Evolutionary conservation across 176 grass and related monocot genomes (phyloP).

Genomic region (maize (Zea mays)): Zm-B73-REFERENCE-NAM-5.0 NC_050097.1:183513501-183514000

Average conservation of each 20-base stretch:
- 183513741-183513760: slow-evolving; percentile 17
- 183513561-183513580: background rate
- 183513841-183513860: slow-evolving; percentile 73
- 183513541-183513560: background rate
- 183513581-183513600: slow-evolving; percentile 14
- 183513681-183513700: slow-evolving; percentile 40
- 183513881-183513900: slow-evolving; percentile 78
- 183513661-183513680: background rate
- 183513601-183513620: slow-evolving; percentile 25
- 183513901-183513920: background rate
- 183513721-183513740: slow-evolving; percentile 39
- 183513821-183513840: slow-evolving; percentile 87
- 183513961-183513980: background rate
- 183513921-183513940: background rate
- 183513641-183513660: slow-evolving; percentile 37
- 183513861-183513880: slow-evolving; percentile 91
- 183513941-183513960: slow-evolving; percentile 32
- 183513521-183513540: background rate
- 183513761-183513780: background rate
- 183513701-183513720: background rate
- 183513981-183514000: slow-evolving; percentile 53
- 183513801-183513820: slow-evolving; percentile 26
- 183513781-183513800: slow-evolving; percentile 46
- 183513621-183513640: slow-evolving; percentile 32
- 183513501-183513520: background rate